Evolutionary conservation across 75 land plant species (phyloP), one percentile per base, ranked within the genome.

Genomic region (Picea sitchensis): DNA sequence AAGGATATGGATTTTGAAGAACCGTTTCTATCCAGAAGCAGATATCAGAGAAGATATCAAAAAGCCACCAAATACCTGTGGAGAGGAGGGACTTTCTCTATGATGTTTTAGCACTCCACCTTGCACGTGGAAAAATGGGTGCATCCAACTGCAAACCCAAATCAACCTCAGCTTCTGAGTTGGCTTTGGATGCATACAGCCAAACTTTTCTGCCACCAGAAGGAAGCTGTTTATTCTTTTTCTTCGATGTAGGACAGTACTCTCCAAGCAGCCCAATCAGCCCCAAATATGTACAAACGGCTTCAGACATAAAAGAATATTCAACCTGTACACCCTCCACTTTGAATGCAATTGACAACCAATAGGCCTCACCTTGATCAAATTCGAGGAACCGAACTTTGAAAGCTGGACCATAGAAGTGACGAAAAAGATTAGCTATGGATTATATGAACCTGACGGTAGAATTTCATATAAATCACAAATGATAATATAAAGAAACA

Each of bases 301-400:
- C 82, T 81, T 84, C 96, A 94, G 96, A 94, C 96, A 94, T 94
- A 92, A 90, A 94, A 94, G 88, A 86, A 77, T 67, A 65, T 85
- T 84, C 89, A 81, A 82, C 82, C 89, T 85, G 85, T 62, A 82
- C 80, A 59, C 81, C 26, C 74, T 41, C 51, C 54, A 44, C 74
- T 71, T 68, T 71, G 26, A 38, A 44, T 71, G 51, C 56, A 18
- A 71, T 41, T n/a, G 21, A 38, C 74, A 8, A 3, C 12, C 51
- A 12, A 41, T 14, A 71, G 44, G 44, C 9, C 51, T 44, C 56
- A n/a, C 36, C n/a, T 69, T 69, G 51, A 47, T 69, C 13, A 65
- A 47, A 47, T 47, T 47, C 5, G 6, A 47, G 51, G 51, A 47
- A 47, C 51, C 5, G 6, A 51, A 9, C 56, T 51, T 51, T 1